These are phyloP conservation scores for Naegleria lovaniensis DNA, from an alignment of 208 protist species.

Conservation along the genomic window DNA sequence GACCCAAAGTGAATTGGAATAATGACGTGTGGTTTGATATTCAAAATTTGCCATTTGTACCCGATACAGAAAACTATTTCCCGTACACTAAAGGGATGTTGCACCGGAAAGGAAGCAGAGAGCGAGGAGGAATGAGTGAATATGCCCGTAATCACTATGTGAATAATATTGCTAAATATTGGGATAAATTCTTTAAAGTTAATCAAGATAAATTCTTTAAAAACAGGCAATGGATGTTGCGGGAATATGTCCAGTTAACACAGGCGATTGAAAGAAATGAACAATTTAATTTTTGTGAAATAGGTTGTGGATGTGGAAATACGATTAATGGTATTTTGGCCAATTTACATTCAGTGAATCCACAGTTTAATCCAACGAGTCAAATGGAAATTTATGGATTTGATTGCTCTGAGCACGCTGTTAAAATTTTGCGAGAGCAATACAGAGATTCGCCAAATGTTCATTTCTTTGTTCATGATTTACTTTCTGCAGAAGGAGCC, in stretches of 20 bases:
- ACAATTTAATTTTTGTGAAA: background rate
- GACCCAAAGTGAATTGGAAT: background rate
- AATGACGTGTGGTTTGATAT: background rate
- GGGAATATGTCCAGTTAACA: background rate
- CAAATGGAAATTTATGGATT: background rate
- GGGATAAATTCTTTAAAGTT: background rate
- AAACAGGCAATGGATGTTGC: background rate
- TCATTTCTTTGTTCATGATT: constrained; percentile 4
- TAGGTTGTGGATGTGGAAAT: constrained; percentile 1
- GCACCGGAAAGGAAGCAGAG: background rate
- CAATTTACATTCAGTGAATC: background rate
- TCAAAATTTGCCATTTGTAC: background rate
- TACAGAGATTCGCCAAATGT: background rate
- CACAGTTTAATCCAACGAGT: background rate
- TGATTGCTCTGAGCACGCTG: background rate
- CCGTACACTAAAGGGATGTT: background rate
- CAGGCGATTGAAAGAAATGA: background rate
- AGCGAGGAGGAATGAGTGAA: background rate
- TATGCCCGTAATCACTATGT: background rate
- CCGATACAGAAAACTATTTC: background rate
- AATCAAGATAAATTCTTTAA: constrained; percentile 20
- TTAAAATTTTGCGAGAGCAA: background rate
- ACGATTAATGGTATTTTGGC: background rate
- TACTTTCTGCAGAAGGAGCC: background rate
- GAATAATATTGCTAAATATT: background rate